Base-by-base conservation (phyloP, 2,329 filamentous ascomycete genomes). In the Penicillium hesseltinei region DNA sequence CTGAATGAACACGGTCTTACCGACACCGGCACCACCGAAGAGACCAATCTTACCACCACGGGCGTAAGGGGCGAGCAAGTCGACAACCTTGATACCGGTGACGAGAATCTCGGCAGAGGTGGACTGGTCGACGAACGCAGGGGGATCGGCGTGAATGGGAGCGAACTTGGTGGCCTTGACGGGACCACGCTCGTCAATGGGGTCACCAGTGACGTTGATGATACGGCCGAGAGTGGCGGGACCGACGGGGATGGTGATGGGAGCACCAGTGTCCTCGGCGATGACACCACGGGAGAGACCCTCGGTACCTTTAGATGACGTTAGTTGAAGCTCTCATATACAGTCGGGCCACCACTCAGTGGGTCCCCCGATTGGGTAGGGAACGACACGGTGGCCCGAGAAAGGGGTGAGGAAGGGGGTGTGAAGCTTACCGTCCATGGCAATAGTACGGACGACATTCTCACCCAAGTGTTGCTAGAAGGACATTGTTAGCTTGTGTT, bases 31-130 rank as follows among this genome's bases (percentile, higher is more conserved):
- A 93, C 94, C 94, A 83, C 94, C 94, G 84, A 99, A 99, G 72
- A 99, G 92, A 91, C 94, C 94, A 87, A 99, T 99, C 90, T 99
- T 99, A 88, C 94, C 94, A 91, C 94, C 94, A 95, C 94, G 94
- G 79, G 94, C 94, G 82, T 99, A 99, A 75, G 94, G 94, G 73
- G 94, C 94, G 75, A 99, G 88, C 69, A 99, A 87, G 80, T 99
- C 94, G 82, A 99, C 94, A 80, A 99, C 94, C 90, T 99, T 99
- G 88, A 99, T 99, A 88, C 94, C 94, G 71, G 94, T 99, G 74
- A 95, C 90, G 71, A 99, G 88, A 80, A 99, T 88, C 84, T 99
- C 94, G 72, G 94, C 94, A 73, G 87, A 84, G 72, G 94, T 99
- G 68, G 94, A 95, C 85, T 99, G 94, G 76, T 99, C 94, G 70